Evolutionary conservation across 495 filamentous ascomycete genomes (phyloP).

Genomic region (Cryomyces minteri): DNA sequence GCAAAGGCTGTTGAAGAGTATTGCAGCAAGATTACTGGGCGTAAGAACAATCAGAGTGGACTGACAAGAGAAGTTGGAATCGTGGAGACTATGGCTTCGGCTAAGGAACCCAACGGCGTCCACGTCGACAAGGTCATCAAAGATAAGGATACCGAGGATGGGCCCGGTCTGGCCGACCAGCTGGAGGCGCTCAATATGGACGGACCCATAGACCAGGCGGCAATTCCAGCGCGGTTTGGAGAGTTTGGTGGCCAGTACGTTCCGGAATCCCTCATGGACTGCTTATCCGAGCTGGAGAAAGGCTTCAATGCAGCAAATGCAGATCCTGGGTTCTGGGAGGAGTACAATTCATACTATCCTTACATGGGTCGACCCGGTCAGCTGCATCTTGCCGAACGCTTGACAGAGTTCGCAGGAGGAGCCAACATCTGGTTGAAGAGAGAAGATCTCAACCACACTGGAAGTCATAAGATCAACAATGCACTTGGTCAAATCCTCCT

Average conservation of each 20-base stretch:
- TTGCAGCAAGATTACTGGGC: conserved; percentile 62
- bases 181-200: conserved; percentile 48
- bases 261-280: conserved; percentile 95
- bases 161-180: conserved; percentile 49
- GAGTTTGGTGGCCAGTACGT: conserved; percentile 99
- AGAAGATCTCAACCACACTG: conserved; percentile 70
- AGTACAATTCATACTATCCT: conserved; percentile 89
- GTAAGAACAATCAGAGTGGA: conserved; percentile 17
- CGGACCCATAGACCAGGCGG: conserved; percentile 26
- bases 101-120: conserved; percentile 32
- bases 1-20: conserved; percentile 70
- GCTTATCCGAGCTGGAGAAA: conserved; percentile 70
- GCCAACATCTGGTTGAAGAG: conserved; percentile 93
- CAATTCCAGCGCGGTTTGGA: conserved; percentile 71
- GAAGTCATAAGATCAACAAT: conserved; percentile 95
- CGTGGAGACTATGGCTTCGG: conserved; percentile 38
- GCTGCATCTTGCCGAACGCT: conserved; percentile 68
- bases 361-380: conserved; percentile 94
- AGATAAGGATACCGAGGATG: conserved; percentile 34
- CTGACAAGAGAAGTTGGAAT: conserved; percentile 42
- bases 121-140: conserved; percentile 44
- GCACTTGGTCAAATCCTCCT: conserved; percentile 79
- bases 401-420: conserved; percentile 76
- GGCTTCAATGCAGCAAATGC: conserved; percentile 78
- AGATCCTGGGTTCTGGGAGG: conserved; percentile 89